These are phyloP conservation scores for Russula sp. DNA, from an alignment of 768 basidiomycete genomes.

Conservation along the genomic window DNA sequence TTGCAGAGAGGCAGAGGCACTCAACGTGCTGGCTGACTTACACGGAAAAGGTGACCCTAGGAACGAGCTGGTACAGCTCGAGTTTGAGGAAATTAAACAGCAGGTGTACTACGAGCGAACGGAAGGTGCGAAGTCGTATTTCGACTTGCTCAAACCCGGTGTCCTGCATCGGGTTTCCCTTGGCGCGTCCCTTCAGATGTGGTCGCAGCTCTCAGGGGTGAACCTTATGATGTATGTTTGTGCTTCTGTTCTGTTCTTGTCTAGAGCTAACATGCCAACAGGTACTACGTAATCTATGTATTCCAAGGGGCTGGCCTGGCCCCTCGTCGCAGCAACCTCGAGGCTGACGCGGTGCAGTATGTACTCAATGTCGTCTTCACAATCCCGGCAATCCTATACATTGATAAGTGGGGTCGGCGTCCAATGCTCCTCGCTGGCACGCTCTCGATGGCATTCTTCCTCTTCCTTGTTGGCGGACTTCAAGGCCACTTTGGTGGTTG, in stretches of 20 bases:
- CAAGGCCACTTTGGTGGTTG: slow-evolving; percentile 63
- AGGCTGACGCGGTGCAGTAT: slow-evolving; percentile 64
- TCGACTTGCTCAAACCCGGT: slow-evolving; percentile 59
- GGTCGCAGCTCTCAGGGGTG: slow-evolving; percentile 73
- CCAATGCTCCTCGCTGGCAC: slow-evolving; percentile 67
- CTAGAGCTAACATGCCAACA: slow-evolving; percentile 22
- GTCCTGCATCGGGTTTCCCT: slow-evolving; percentile 66
- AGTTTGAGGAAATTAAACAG: slow-evolving; percentile 59
- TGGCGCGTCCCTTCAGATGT: slow-evolving; percentile 70
- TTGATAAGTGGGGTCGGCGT: slow-evolving; percentile 75
- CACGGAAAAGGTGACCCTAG: slow-evolving; percentile 57
- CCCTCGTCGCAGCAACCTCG: slow-evolving; percentile 65
- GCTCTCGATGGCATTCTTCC: slow-evolving; percentile 67
- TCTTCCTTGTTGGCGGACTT: slow-evolving; percentile 71
- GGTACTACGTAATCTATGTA: slow-evolving; percentile 61
- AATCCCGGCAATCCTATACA: slow-evolving; percentile 50
- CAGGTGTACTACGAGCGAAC: slow-evolving; percentile 55
- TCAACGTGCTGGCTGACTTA: slow-evolving; percentile 67
- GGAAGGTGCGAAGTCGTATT: slow-evolving; percentile 65
- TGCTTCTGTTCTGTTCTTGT: not conserved
- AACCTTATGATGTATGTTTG: slow-evolving; percentile 69
- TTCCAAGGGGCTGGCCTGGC: slow-evolving; percentile 76
- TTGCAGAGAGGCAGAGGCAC: slow-evolving; percentile 52
- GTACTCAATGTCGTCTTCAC: slow-evolving; percentile 39
- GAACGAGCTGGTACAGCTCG: slow-evolving; percentile 60